Percentiles rank a stretch among this genome's conserved stretches.
These are phyloP conservation scores for Fusarium mangiferae DNA, from an alignment of 2,329 filamentous ascomycete species.

Conservation along the genomic window DNA sequence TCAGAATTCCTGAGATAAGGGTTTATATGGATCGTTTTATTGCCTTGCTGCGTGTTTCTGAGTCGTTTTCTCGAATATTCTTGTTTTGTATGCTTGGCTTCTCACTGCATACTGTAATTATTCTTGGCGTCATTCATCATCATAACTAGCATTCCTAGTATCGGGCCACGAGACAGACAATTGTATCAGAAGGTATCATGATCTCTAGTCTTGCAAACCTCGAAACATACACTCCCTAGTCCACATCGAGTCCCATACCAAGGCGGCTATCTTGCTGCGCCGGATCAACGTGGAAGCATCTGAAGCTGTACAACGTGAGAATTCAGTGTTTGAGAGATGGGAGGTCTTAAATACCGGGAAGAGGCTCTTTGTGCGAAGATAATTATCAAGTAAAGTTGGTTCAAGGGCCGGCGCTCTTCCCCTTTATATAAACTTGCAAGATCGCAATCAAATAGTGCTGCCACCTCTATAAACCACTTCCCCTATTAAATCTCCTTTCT, in stretches of 20 bases:
- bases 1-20: not conserved
- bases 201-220: accelerated
- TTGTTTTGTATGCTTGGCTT: not conserved
- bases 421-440: accelerated
- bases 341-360: accelerated
- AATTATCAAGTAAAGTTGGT: accelerated
- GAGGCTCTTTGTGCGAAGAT: accelerated
- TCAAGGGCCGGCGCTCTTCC: not conserved
- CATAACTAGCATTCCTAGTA: too few species aligned
- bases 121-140: not conserved
- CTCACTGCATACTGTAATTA: not conserved
- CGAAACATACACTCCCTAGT: accelerated
- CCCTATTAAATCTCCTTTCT: not conserved
- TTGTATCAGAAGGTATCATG: accelerated
- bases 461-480: too few species aligned
- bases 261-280: too few species aligned
- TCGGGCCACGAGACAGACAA: accelerated
- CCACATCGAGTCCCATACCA: not conserved
- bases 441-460: too few species aligned
- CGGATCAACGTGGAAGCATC: too few species aligned
- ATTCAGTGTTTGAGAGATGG: accelerated
- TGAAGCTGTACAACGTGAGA: accelerated
- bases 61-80: not conserved
- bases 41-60: not conserved
- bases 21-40: not conserved